Evolutionary conservation across 192 early-diverging fungal genomes (phyloP).

Genomic region (Gaertneriomyces semiglobifer): DNA sequence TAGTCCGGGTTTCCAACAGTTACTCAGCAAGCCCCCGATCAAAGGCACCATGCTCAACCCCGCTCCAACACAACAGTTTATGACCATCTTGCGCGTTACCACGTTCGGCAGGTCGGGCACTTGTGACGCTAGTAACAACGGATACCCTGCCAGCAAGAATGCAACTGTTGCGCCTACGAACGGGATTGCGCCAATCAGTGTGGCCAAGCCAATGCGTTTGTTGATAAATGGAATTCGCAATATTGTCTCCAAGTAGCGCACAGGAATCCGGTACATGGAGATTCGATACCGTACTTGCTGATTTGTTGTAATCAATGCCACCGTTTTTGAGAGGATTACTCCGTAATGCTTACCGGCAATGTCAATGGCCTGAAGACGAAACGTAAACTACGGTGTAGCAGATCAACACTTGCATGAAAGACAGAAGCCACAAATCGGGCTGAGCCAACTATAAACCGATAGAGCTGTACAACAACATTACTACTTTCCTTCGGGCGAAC

Average conservation of each 20-base stretch:
- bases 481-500: neutral
- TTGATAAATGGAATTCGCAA: slow-evolving; percentile 24
- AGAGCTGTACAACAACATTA: neutral
- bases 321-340: neutral
- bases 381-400: neutral
- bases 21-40: slow-evolving; percentile 23
- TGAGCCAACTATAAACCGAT: slow-evolving; percentile 1
- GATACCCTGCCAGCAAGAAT: slow-evolving; percentile 17
- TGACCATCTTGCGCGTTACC: slow-evolving; percentile 20
- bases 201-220: slow-evolving; percentile 17
- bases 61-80: slow-evolving; percentile 16
- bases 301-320: neutral
- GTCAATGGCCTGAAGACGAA: slow-evolving; percentile 3
- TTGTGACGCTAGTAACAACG: slow-evolving; percentile 26
- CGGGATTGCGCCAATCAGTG: slow-evolving; percentile 21
- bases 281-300: slow-evolving; percentile 27
- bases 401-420: neutral
- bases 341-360: neutral
- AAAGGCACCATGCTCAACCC: slow-evolving; percentile 22
- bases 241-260: slow-evolving; percentile 16
- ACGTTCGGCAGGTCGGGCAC: slow-evolving; percentile 15
- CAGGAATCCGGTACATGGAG: slow-evolving; percentile 10
- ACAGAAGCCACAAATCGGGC: neutral
- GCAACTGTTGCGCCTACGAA: slow-evolving; percentile 17
- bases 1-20: slow-evolving; percentile 18